Percentiles rank a stretch among this genome's conserved stretches.
Evolutionary conservation across 2,329 filamentous ascomycete genomes (phyloP).

Genomic region (Aurifilum marmelostoma): DNA sequence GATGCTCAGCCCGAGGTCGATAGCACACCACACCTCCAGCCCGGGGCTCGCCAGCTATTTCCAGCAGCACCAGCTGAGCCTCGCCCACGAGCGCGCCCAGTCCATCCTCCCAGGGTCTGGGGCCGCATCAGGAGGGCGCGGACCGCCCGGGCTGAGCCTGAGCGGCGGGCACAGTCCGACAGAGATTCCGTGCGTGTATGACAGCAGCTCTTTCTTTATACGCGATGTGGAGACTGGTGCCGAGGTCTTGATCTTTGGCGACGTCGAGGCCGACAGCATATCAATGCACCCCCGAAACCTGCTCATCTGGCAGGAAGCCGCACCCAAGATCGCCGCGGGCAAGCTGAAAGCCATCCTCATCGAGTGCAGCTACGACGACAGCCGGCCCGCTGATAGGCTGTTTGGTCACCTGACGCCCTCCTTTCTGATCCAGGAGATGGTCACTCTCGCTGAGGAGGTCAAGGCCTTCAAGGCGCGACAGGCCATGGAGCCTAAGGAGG

Average conservation of each 20-base stretch:
- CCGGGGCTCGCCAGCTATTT: constrained; percentile 31
- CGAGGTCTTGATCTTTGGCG: constrained; percentile 92
- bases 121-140: constrained; percentile 16
- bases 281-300: constrained; percentile 80
- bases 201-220: constrained; percentile 94
- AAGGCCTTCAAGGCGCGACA: constrained; percentile 50
- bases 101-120: constrained; percentile 23
- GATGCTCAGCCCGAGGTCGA: constrained; percentile 35
- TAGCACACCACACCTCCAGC: constrained; percentile 35
- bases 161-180: constrained; percentile 35
- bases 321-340: constrained; percentile 77
- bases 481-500: constrained; percentile 26
- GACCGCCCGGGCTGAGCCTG: constrained; percentile 11
- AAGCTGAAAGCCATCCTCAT: constrained; percentile 83
- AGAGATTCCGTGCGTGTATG: constrained; percentile 69
- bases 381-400: constrained; percentile 73
- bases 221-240: constrained; percentile 69
- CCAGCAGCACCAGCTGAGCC: constrained; percentile 32
- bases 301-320: constrained; percentile 86
- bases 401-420: constrained; percentile 89
- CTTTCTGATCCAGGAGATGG: constrained; percentile 80
- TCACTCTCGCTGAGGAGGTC: constrained; percentile 71
- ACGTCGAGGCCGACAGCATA: constrained; percentile 89
- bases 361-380: constrained; percentile 91
- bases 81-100: constrained; percentile 31